These are phyloP conservation scores for Suillus tomentosus DNA, from an alignment of 768 basidiomycete species.

Conservation along the genomic window DNA sequence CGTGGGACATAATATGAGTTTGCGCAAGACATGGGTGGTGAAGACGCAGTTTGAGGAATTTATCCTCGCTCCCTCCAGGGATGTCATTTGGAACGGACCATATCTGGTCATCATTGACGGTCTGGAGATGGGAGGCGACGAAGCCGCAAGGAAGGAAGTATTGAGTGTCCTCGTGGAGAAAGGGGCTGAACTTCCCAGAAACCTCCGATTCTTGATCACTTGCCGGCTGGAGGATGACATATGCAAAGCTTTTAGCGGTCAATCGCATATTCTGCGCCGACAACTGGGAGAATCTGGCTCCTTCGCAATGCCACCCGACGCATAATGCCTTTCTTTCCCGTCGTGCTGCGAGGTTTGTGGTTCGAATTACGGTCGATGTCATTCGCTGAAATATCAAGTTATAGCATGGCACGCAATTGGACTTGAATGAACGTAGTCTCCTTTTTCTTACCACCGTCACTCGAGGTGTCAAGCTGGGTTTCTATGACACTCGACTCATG, in stretches of 20 bases:
- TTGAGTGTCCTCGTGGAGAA: conserved; percentile 19
- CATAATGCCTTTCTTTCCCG: neutral
- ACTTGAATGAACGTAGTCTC: neutral
- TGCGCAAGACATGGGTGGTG: conserved; percentile 26
- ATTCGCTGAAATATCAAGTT: neutral
- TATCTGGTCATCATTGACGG: conserved; percentile 38
- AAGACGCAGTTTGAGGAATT: conserved; percentile 26
- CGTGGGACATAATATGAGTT: conserved; percentile 9
- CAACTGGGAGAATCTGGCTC: neutral
- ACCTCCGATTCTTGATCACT: conserved; percentile 30
- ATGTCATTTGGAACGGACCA: conserved; percentile 30
- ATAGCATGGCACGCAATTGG: neutral
- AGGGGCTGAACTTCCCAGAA: conserved; percentile 19
- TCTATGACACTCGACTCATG: neutral
- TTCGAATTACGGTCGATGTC: neutral
- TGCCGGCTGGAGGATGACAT: conserved; percentile 28
- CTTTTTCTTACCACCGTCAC: neutral
- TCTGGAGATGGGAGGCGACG: conserved; percentile 31
- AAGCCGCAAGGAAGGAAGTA: conserved; percentile 20
- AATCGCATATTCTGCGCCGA: conserved; percentile 11
- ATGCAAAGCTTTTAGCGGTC: conserved; percentile 13
- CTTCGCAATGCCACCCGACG: neutral
- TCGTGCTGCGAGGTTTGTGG: neutral
- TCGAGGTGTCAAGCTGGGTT: neutral
- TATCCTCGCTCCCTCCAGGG: conserved; percentile 20